Evolutionary conservation across 139 green algal genomes (phyloP).

Genomic region (Micractinium sp.): DNA sequence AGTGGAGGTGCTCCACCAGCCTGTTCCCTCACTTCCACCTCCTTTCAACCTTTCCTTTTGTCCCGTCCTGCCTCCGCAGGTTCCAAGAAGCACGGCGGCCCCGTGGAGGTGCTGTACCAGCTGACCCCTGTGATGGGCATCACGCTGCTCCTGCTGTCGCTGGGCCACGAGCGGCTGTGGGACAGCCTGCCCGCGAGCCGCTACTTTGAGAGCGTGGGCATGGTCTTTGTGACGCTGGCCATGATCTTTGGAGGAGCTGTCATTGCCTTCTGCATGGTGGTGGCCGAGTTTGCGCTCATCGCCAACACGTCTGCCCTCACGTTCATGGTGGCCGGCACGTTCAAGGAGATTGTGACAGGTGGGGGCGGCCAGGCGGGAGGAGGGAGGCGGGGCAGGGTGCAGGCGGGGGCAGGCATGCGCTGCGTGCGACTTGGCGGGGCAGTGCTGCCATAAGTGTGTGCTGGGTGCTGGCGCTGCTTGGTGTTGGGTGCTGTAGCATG

Average conservation of each 20-base stretch:
- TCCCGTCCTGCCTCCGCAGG: neutral
- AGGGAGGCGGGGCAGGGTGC: too few relatives aligned
- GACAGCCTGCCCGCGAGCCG: slow-evolving; percentile 63
- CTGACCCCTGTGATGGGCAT: slow-evolving; percentile 80
- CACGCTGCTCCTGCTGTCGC: slow-evolving; percentile 68
- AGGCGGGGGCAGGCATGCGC: too few relatives aligned
- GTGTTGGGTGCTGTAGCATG: too few relatives aligned
- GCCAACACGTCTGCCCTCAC: slow-evolving; percentile 88
- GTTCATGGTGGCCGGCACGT: slow-evolving; percentile 93
- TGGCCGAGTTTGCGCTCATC: slow-evolving; percentile 80
- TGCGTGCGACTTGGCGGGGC: too few relatives aligned
- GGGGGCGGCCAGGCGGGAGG: neutral
- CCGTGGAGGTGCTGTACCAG: slow-evolving; percentile 52
- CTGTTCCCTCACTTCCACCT: neutral
- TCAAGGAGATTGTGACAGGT: slow-evolving; percentile 89
- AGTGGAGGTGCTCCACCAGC: neutral
- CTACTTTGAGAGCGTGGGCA: slow-evolving; percentile 71
- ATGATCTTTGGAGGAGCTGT: slow-evolving; percentile 69
- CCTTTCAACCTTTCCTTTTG: neutral
- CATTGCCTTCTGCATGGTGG: slow-evolving; percentile 90
- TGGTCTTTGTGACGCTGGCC: slow-evolving; percentile 47
- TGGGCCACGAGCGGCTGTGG: slow-evolving; percentile 79
- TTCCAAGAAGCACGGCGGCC: slow-evolving; percentile 17
- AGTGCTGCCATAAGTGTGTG: too few relatives aligned
- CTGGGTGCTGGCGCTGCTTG: too few relatives aligned